These are phyloP conservation scores for Coemansia sp. DNA, from an alignment of 192 early-diverging fungal species.

Conservation along the genomic window DNA sequence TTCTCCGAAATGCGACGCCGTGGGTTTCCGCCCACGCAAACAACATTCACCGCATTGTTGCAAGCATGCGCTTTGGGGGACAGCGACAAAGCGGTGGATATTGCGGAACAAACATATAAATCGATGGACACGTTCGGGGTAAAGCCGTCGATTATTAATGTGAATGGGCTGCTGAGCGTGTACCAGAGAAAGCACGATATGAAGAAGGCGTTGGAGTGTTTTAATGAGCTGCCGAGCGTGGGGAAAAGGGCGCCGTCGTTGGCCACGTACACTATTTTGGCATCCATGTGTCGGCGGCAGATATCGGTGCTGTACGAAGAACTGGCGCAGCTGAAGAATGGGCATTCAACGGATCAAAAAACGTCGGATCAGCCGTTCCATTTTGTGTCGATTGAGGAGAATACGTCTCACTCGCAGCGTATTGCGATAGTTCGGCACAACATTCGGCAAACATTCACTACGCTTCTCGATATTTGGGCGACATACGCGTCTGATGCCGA, in stretches of 20 bases:
- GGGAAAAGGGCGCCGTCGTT: slow-evolving; percentile 37
- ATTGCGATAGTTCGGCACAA: slow-evolving; percentile 20
- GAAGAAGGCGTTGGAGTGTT: slow-evolving; percentile 13
- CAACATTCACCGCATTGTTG: slow-evolving; percentile 43
- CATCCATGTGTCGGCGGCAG: slow-evolving; percentile 39
- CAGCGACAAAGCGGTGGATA: slow-evolving; percentile 25
- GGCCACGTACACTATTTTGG: slow-evolving; percentile 42
- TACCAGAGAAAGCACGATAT: slow-evolving; percentile 44
- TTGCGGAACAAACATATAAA: slow-evolving; percentile 29
- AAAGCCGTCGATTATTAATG: slow-evolving; percentile 30
- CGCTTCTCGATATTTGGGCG: slow-evolving; percentile 24
- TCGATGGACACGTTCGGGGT: slow-evolving; percentile 15
- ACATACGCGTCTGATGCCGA: slow-evolving; percentile 31
- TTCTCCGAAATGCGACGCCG: slow-evolving; percentile 48
- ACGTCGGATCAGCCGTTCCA: too few relatives aligned
- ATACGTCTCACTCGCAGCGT: slow-evolving; percentile 3
- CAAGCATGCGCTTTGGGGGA: slow-evolving; percentile 38
- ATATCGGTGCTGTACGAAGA: slow-evolving; percentile 16
- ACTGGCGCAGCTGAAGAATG: background rate
- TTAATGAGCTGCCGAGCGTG: slow-evolving; percentile 23
- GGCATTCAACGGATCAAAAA: too few relatives aligned
- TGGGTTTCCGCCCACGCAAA: slow-evolving; percentile 40
- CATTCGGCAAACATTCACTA: slow-evolving; percentile 20
- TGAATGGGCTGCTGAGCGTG: slow-evolving; percentile 37
- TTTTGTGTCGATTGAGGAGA: background rate